Base-by-base conservation (phyloP, 306 rosid genomes). In the Quercus parvula region DNA sequence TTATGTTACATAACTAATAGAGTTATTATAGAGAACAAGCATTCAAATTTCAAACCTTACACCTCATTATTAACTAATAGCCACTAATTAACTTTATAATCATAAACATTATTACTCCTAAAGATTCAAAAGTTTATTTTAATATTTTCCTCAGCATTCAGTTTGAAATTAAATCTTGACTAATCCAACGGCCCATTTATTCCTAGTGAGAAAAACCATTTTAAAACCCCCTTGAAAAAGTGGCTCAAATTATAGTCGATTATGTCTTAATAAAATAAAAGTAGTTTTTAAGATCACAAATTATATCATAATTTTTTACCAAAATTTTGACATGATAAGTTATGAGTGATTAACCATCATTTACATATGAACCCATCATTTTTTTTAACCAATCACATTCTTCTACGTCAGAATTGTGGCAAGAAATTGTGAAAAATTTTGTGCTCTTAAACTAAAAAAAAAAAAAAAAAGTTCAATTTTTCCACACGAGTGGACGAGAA, bases 321-420 rank as follows among this genome's bases (percentile, higher is more conserved):
- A 38, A 38, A 38, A 38, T 0, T 18, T 2, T 2, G 14, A 19
- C 4, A 7, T 7, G 14, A 19, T 7, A n/a, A 1, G 20, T 0
- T 6, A 57, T 1, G 3, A 35, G 10, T 68, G 18, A 1, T 27
- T 8, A 66, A 1, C 1, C 0, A 66, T 10, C 0, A 7, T 0
- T 38, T 6, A 38, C 10, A 38, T 0, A 38, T 7, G 0, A 38
- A 38, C 0, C 2, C 0, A 0, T 0, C 0, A 38, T 2, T 7
- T 38, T 38, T 6, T 8, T 38, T 38, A 7, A 38, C 3, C 1
- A 38, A 38, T 38, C 0, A 38, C 2, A 38, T 2, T 7, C 0
- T 38, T 0, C 0, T 11, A 7, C 0, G 3, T 8, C 3, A 38
- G 0, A 7, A 38, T 38, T 38, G 2, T 38, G 1, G 0, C 0